phyloP scores from a whole-genome alignment of 805 yeast species.

The Candida glaebosa region DNA sequence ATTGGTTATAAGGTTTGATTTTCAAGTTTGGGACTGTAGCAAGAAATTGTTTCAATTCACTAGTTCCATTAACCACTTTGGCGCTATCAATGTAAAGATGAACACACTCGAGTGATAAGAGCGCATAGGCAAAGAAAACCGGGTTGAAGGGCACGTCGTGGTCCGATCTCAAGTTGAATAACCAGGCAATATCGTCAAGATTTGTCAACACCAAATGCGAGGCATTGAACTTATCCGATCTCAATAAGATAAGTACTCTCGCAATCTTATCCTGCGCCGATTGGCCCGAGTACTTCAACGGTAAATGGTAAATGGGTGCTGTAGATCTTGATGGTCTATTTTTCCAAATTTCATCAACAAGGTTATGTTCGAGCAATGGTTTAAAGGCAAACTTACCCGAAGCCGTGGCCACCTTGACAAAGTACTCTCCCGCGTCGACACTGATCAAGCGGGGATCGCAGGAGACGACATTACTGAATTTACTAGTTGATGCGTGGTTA shows the following conservation, averaged over 20 bases:
- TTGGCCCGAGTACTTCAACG: slow-evolving; percentile 33
- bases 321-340: slow-evolving; percentile 32
- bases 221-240: slow-evolving; percentile 13
- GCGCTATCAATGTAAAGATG: slow-evolving; percentile 52
- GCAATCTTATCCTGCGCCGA: slow-evolving; percentile 25
- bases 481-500: slow-evolving; percentile 52
- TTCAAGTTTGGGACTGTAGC: slow-evolving; percentile 21
- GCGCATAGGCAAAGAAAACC: slow-evolving; percentile 71
- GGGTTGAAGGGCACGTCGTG: slow-evolving; percentile 82
- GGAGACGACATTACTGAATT: slow-evolving; percentile 57
- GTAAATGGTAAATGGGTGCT: slow-evolving; percentile 30
- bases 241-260: slow-evolving; percentile 29
- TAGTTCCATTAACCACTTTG: slow-evolving; percentile 32
- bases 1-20: slow-evolving; percentile 50
- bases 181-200: slow-evolving; percentile 89
- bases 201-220: slow-evolving; percentile 56
- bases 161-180: slow-evolving; percentile 75
- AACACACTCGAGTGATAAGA: slow-evolving; percentile 33
- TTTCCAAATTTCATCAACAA: slow-evolving; percentile 40
- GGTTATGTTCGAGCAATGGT: slow-evolving; percentile 28
- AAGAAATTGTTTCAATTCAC: slow-evolving; percentile 23
- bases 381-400: slow-evolving; percentile 23
- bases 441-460: slow-evolving; percentile 79
- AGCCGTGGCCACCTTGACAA: slow-evolving; percentile 20
- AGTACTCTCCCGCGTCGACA: slow-evolving; percentile 41